Conservation (phyloP, 1,284 basidiomycete genomes). For the Thecaphora thlaspeos region DNA sequence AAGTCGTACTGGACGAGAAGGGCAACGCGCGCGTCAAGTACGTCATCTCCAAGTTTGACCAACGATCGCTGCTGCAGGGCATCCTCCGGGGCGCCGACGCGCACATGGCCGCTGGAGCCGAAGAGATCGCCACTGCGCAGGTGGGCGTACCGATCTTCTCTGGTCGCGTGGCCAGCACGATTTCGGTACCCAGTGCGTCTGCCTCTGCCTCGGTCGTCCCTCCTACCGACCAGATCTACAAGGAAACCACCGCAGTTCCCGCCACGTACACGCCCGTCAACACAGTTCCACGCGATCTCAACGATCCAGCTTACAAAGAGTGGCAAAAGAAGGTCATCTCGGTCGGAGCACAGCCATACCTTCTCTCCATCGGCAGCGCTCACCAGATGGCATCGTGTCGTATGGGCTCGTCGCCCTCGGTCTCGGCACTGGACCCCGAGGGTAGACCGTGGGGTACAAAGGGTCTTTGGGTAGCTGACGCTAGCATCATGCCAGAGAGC, state of each 20-base stretch:
- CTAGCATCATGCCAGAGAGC: slow-evolving; percentile 59
- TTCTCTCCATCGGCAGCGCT: slow-evolving; percentile 42
- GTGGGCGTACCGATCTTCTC: slow-evolving; percentile 44
- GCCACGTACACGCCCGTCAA: slow-evolving; percentile 41
- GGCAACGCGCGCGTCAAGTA: slow-evolving; percentile 59
- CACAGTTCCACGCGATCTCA: slow-evolving; percentile 41
- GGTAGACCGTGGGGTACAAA: slow-evolving; percentile 60
- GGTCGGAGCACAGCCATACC: slow-evolving; percentile 36
- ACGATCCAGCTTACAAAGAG: slow-evolving; percentile 40
- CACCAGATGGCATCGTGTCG: slow-evolving; percentile 60
- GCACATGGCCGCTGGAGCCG: slow-evolving; percentile 59
- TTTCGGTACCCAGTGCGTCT: slow-evolving; percentile 5
- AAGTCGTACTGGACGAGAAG: slow-evolving; percentile 57
- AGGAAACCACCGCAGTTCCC: slow-evolving; percentile 46
- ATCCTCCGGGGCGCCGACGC: slow-evolving; percentile 58
- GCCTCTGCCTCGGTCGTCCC: slow-evolving; percentile 9
- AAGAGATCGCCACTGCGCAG: slow-evolving; percentile 58
- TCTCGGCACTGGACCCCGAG: slow-evolving; percentile 58
- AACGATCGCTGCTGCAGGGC: slow-evolving; percentile 56
- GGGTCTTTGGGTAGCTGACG: slow-evolving; percentile 61
- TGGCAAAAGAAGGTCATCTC: slow-evolving; percentile 52
- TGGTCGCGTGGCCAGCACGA: slow-evolving; percentile 7
- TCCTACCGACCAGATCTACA: slow-evolving; percentile 17
- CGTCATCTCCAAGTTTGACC: slow-evolving; percentile 58
- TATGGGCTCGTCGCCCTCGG: slow-evolving; percentile 57